Conservation (phyloP, 2,329 filamentous ascomycete species). For the Mariannaea elegans region DNA sequence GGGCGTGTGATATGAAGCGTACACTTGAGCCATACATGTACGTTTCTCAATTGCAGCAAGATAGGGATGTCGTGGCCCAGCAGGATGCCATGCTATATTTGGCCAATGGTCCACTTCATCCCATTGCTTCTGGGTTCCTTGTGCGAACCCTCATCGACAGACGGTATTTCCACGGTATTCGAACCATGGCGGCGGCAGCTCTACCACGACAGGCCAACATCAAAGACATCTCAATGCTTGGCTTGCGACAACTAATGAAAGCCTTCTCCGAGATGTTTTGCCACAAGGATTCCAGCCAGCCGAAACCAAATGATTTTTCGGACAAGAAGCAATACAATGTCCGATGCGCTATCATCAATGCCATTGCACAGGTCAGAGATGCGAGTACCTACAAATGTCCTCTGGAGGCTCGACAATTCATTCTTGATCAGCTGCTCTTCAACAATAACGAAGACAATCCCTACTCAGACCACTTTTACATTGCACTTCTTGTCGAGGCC, state of each 20-base stretch:
- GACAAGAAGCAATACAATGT: slow-evolving; percentile 87
- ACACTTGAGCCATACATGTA: slow-evolving; percentile 97
- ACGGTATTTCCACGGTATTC: slow-evolving; percentile 93
- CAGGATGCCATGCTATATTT: slow-evolving; percentile 81
- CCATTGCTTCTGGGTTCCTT: slow-evolving; percentile 87
- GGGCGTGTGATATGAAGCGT: slow-evolving; percentile 85
- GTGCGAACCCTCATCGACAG: slow-evolving; percentile 89
- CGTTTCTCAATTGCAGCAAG: slow-evolving; percentile 94
- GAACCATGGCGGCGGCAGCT: slow-evolving; percentile 82
- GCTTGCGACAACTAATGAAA: slow-evolving; percentile 83
- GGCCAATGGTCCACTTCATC: slow-evolving; percentile 71
- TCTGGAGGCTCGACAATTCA: slow-evolving; percentile 79
- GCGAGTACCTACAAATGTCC: slow-evolving; percentile 77
- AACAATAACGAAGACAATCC: slow-evolving; percentile 94
- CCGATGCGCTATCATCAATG: slow-evolving; percentile 82
- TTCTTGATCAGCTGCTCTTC: slow-evolving; percentile 88
- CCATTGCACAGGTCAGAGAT: slow-evolving; percentile 82
- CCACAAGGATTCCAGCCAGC: slow-evolving; percentile 78
- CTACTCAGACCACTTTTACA: slow-evolving; percentile 89
- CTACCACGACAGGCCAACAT: slow-evolving; percentile 78
- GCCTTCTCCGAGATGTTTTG: slow-evolving; percentile 92
- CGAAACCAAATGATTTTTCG: slow-evolving; percentile 88
- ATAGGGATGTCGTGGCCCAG: slow-evolving; percentile 93
- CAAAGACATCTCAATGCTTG: slow-evolving; percentile 75
- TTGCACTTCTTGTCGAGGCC: slow-evolving; percentile 78